Base-by-base conservation (phyloP, 2,329 filamentous ascomycete species). In the Colletotrichum sojae region DNA sequence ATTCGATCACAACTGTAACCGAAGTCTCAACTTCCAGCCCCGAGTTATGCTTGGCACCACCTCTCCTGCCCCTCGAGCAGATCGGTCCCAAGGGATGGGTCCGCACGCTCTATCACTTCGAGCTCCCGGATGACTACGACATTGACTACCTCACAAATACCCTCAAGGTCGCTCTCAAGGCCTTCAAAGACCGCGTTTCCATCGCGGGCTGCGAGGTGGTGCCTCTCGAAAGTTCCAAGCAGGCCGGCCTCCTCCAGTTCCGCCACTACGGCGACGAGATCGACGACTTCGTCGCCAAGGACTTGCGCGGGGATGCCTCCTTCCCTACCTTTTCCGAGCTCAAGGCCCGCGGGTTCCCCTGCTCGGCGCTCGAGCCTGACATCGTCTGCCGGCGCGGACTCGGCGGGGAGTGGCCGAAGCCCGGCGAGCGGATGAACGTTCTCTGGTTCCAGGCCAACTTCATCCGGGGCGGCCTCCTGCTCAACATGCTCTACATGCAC, bases 211-310 rank as follows among this genome's bases (percentile, higher is more conserved):
- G 61, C 5, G 62, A 69, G 20, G 60, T 39, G 8, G 46, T 60
- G 8, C 49, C 66, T 1, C 74, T 80, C 45, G 39, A 70, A 15
- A 73, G 75, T 8, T 70, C 74, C 1, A 76, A 75, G 20, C 78
- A 80, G 63, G 73, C 69, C 27, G 78, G 79, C 1, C 75, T 77
- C 6, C 43, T 79, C 61, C 79, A 77, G 57, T 67, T 79, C 25
- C 73, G 31, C 31, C 31, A 36, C 9, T 72, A 75, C 39, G 60
- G 74, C 5, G 66, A 58, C 27, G 71, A 74, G 40, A 73, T 73
- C 31, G 73, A 77, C 31, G 74, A 73, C 39, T 74, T 78, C 59
- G 71, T 59, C 36, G 69, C 63, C 27, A 76, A 77, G 48, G 76
- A 78, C 53, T 64, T 77, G 6, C 72, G 73, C 36, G 66, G 63